Conservation (phyloP, 108 stramenopile genomes). For the Conticribra guillardii region DNA sequence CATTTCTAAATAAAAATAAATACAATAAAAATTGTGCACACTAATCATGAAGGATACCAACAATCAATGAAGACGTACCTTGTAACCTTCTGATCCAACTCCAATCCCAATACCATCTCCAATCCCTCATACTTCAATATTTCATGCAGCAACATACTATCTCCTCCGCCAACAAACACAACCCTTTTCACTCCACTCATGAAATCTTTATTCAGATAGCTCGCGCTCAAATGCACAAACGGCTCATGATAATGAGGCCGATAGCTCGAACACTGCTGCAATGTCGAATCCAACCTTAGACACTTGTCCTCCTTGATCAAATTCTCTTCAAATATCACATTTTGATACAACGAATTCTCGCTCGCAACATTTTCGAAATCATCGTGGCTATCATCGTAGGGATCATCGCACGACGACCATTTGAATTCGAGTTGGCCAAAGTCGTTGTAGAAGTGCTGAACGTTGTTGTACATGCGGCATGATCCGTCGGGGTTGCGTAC, state of each 20-base stretch:
- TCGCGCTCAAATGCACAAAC: slow-evolving; percentile 37
- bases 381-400: slow-evolving; percentile 41
- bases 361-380: slow-evolving; percentile 39
- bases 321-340: slow-evolving; percentile 40
- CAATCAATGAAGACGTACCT: no score
- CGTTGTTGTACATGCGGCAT: slow-evolving; percentile 29
- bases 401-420: slow-evolving; percentile 44
- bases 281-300: slow-evolving; percentile 29
- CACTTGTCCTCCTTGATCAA: slow-evolving; percentile 42
- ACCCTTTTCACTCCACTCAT: slow-evolving; percentile 38
- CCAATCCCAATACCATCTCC: slow-evolving; percentile 61
- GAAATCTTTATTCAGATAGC: slow-evolving; percentile 28
- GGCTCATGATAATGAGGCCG: slow-evolving; percentile 49
- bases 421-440: slow-evolving; percentile 47
- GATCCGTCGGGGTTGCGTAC: slow-evolving; percentile 21
- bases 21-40: no score
- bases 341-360: slow-evolving; percentile 35
- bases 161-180: slow-evolving; percentile 66
- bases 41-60: no score
- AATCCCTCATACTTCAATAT: slow-evolving; percentile 63
- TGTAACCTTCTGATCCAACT: slow-evolving; percentile 63
- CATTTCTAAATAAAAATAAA: no score
- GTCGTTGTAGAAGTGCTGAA: slow-evolving; percentile 47
- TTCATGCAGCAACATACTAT: slow-evolving; percentile 67
- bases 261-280: slow-evolving; percentile 47